Conservation (phyloP, 2,329 filamentous ascomycete genomes). For the Samsoniella hepiali region DNA sequence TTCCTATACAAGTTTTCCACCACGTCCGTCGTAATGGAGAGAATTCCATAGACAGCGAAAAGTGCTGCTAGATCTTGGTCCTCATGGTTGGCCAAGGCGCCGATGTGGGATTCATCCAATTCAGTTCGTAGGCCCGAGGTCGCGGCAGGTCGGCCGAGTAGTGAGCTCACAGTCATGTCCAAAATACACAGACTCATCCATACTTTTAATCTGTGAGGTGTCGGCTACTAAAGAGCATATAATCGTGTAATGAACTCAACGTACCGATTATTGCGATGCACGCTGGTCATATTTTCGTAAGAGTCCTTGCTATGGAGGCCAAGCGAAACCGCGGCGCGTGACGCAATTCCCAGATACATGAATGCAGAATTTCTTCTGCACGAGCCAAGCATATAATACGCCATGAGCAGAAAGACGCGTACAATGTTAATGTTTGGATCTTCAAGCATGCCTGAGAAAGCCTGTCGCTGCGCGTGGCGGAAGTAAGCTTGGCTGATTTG, state of each 20-base stretch:
- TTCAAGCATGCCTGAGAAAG: constrained; percentile 50
- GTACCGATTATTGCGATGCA: constrained; percentile 25
- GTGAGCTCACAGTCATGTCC: constrained; percentile 37
- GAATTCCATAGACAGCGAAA: constrained; percentile 40
- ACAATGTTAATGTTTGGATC: constrained; percentile 53
- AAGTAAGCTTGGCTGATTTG: constrained; percentile 40
- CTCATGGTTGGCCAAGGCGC: constrained; percentile 23
- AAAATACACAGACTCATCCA: constrained; percentile 39
- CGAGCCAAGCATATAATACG: constrained; percentile 57
- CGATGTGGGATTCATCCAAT: constrained; percentile 26
- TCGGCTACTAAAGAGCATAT: background rate
- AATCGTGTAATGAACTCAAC: background rate
- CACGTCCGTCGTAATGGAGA: constrained; percentile 42
- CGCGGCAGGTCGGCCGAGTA: constrained; percentile 37
- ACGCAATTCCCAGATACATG: constrained; percentile 60
- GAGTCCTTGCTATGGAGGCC: constrained; percentile 47
- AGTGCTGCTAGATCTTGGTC: constrained; percentile 13
- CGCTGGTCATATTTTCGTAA: constrained; percentile 25
- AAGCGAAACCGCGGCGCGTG: constrained; percentile 54
- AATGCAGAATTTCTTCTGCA: constrained; percentile 59
- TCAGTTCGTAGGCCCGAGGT: constrained; percentile 31
- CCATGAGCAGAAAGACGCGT: constrained; percentile 52
- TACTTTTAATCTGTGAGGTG: constrained; percentile 29
- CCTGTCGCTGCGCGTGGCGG: constrained; percentile 43
- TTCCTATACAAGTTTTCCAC: constrained; percentile 41